Base-by-base conservation (phyloP, 1,139 yeast species). In the Debaryomyces nepalensis region DNA sequence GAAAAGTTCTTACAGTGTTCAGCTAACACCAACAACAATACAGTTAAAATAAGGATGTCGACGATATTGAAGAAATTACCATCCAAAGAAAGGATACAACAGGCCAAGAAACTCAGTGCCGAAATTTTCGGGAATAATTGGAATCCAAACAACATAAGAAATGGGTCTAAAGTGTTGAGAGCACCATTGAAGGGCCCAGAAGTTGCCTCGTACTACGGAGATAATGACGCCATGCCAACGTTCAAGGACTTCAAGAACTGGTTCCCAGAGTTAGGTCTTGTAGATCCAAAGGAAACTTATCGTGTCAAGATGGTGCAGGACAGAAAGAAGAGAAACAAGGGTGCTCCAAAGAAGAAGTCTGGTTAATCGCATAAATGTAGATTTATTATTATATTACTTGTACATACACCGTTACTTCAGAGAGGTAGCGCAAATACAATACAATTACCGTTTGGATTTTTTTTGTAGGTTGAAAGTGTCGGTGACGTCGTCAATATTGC, bases 261-360 rank as follows among this genome's bases (percentile, higher is more conserved):
- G 68, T 82, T 73, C 55, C 77, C 77, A 53, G 84, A 79, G 46
- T 71, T 82, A 56, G 70, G 74, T 43, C 79, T 87, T 55, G 77
- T 78, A 15, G 91, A 87, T 57, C 89, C 87, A 37, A 80, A 80
- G 49, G 96, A 88, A 63, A 81, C 77, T 39, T 82, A 85, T 63
- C 75, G 93, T 62, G 57, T 81, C 49, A 75, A 75, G 48, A 81
- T 83, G 78, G 80, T 82, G 32, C 79, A 73, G 43, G 81, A 80
- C 49, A 75, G 88, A 65, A 85, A 83, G 75, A 84, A 86, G 77
- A 85, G 95, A 79, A 91, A 89, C 62, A 89, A 89, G 67, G 95
- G 96, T 63, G 95, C 96, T 15, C 97, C 96, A 53, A 81, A 85
- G 73, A 89, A 89, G 75, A 81, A 79, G 66, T 50, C 55, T n/a